Evolutionary conservation across 2,329 filamentous ascomycete species (phyloP), one percentile per base, ranked within the genome.

Genomic region (Coniochaeta sp.): DNA sequence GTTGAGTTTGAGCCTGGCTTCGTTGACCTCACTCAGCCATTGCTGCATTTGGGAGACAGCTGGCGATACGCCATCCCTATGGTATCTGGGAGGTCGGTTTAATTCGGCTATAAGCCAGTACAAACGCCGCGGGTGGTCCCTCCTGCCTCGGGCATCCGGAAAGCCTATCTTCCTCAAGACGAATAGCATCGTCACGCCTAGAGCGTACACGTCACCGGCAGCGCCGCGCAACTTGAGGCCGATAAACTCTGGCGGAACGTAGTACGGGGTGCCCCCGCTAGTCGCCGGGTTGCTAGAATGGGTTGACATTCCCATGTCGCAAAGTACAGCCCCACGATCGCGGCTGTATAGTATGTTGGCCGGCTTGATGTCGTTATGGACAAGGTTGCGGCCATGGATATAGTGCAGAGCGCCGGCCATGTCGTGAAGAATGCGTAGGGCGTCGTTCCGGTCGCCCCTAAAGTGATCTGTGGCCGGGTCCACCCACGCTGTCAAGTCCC

Each of bases 361-460:
- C 1, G 83, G 83, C 69, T 86, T 86, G 70, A 86, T 83, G 68
- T 86, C 83, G 70, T 86, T 86, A 71, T 86, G 83, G 14, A 84
- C 79, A 24, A 81, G 72, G 59, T 75, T 74, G 60, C 78, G 77
- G 57, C 73, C 73, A 69, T 86, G 83, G 36, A 86, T 75, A 68
- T 85, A 85, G 67, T 79, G 73, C 50, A 86, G 72, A 1, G 82
- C 83, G 62, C 77, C 74, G 22, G 79, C 71, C 58, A 84, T 83
- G 67, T 85, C 82, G 31, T 74, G 75, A 33, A 86, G 67, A 57
- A 86, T 85, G 19, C 79, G 78, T 59, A 74, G 58, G 7, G 80
- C 81, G 61, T 86, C 82, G 6, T 71, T 68, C 7, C 77, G 75
- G 55, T 70, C 72, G 50, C 83, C 83, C 14, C 73, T 68, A 61